Base-by-base conservation (phyloP, 805 yeast species). In the Yamadazyma insecticola region DNA sequence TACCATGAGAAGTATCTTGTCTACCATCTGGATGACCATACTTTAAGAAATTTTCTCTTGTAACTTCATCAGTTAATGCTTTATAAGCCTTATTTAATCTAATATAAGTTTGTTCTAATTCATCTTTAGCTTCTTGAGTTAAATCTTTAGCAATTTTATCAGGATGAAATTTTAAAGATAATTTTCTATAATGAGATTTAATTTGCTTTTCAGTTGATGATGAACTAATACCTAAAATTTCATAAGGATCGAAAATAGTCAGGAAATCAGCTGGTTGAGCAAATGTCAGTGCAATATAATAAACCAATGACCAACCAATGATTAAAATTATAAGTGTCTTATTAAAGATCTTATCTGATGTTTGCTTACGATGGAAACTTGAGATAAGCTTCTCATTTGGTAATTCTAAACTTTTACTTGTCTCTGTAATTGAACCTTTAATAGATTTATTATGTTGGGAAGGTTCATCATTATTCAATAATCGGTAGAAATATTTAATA, bases 1-100 rank as follows among this genome's bases (percentile, higher is more conserved):
- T 88, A 40, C 98, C 98, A 54, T 87, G 96, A 13, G 81, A 65
- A 13, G 81, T 71, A 16, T 85, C 85, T 57, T 86, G 95, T 24
- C 95, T 96, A 25, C 98, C 98, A 63, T 92, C 99, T 4, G 99
- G 99, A 54, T 94, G 96, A 29, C 99, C 99, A 50, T 81, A 92
- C 46, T 76, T 79, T 47, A 81, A 64, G 55, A 74, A 88, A 54
- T 92, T 92, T 45, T 84, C 85, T 47, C 77, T 82, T 3, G 85
- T 78, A 8, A 68, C 72, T 45, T 86, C 96, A 58, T 92, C 97
- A 10, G 98, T 94, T 42, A 92, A 72, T 0, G 98, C 86, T 58
- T 88, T 84, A 62, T 94, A 88, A 16, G 99, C 99, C 58, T 85
- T 84, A 37, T 85, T 81, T 47, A 92, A 83, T 44, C 76, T 70